These are phyloP conservation scores for Vitis hybrid DNA, from an alignment of 177 flowering plant species.

Conservation along the genomic window DNA sequence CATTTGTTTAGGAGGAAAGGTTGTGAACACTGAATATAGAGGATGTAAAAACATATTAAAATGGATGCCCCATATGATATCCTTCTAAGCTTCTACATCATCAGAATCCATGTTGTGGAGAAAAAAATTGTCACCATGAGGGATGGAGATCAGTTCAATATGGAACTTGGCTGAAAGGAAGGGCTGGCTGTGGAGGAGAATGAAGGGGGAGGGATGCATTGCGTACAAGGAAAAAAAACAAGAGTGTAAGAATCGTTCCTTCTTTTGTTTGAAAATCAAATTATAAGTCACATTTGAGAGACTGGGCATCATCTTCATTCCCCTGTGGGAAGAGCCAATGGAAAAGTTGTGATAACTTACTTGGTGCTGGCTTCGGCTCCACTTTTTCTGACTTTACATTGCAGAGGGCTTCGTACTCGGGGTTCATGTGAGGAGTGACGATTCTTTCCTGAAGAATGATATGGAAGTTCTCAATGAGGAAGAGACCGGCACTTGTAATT, in stretches of 20 bases:
- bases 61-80: too few species aligned
- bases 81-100: too few species aligned
- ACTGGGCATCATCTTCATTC: slow-evolving; percentile 21
- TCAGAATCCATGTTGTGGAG: too few species aligned
- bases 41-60: too few species aligned
- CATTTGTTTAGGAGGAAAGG: too few species aligned
- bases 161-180: slow-evolving; percentile 9
- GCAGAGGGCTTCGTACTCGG: slow-evolving; percentile 51
- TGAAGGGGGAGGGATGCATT: background rate
- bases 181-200: slow-evolving; percentile 20
- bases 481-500: too few species aligned
- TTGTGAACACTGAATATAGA: too few species aligned
- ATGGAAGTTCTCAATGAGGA: background rate
- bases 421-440: slow-evolving; percentile 58
- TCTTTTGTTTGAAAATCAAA: background rate
- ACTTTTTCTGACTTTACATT: slow-evolving; percentile 26
- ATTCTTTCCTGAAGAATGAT: slow-evolving; percentile 51
- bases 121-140: too few species aligned
- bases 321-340: slow-evolving; percentile 37
- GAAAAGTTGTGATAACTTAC: slow-evolving; percentile 42
- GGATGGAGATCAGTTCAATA: slow-evolving; percentile 2
- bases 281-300: slow-evolving; percentile 45
- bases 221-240: slow-evolving; percentile 12
- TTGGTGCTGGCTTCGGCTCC: slow-evolving; percentile 20
- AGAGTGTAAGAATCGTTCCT: background rate